These are phyloP conservation scores for Candida sakaeoensis DNA, from an alignment of 805 yeast genomes.

Conservation along the genomic window DNA sequence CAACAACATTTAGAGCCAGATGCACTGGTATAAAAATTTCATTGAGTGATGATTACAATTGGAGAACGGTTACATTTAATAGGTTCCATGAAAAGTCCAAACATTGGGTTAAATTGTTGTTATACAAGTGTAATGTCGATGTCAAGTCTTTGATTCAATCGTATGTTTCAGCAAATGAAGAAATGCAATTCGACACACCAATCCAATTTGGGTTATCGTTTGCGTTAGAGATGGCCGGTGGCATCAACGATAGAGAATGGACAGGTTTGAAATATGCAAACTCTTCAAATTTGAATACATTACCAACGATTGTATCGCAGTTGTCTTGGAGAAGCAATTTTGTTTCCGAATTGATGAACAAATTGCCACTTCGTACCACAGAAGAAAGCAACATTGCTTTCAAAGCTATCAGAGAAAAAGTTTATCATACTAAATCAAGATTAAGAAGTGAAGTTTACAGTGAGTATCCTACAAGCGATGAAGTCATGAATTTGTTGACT, in stretches of 20 bases:
- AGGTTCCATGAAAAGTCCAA: slow-evolving; percentile 56
- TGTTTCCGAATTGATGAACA: slow-evolving; percentile 29
- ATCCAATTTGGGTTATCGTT: slow-evolving; percentile 82
- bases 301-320: slow-evolving; percentile 73
- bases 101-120: slow-evolving; percentile 61
- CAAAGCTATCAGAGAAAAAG: slow-evolving; percentile 23
- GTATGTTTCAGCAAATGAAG: slow-evolving; percentile 54
- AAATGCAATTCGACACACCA: slow-evolving; percentile 17
- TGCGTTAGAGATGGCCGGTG: slow-evolving; percentile 86
- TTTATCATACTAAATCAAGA: slow-evolving; percentile 15
- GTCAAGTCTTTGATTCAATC: slow-evolving; percentile 75
- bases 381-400: slow-evolving; percentile 27
- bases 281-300: slow-evolving; percentile 45
- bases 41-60: slow-evolving; percentile 70
- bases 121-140: slow-evolving; percentile 64
- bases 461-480: slow-evolving; percentile 13
- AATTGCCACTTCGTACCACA: slow-evolving; percentile 12
- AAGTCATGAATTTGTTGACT: slow-evolving; percentile 43
- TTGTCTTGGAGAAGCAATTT: slow-evolving; percentile 63
- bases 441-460: slow-evolving; percentile 4
- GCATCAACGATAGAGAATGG: slow-evolving; percentile 66
- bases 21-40: slow-evolving; percentile 47
- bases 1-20: slow-evolving; percentile 52
- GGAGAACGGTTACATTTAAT: slow-evolving; percentile 69
- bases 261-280: slow-evolving; percentile 42